Percentiles rank a stretch among this genome's conserved stretches.
Conservation (phyloP, 176 grass and related monocot species). For the Aegilops longissima region DNA sequence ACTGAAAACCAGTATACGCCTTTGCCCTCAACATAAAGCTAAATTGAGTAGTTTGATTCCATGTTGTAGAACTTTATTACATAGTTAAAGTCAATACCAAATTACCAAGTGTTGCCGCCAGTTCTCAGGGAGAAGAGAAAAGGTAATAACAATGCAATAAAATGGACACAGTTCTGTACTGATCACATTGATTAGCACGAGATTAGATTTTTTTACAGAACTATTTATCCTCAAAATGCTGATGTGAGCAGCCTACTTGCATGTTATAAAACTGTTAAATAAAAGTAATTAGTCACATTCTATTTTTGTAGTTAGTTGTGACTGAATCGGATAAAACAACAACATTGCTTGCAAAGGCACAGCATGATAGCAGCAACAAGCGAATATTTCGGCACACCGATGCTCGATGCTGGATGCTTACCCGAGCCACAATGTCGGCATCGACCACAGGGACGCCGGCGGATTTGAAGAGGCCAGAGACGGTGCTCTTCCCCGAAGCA, state of each 20-base stretch:
- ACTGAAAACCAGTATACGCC: not conserved
- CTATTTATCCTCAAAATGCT: not conserved
- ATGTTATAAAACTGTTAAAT: not conserved
- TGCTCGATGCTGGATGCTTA: slow-evolving; percentile 3
- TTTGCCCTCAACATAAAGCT: not conserved
- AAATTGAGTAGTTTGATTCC: not conserved
- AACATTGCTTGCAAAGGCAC: not conserved
- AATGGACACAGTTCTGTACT: not conserved
- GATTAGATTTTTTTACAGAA: not conserved
- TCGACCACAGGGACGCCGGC: slow-evolving; percentile 71
- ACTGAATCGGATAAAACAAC: not conserved
- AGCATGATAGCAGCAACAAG: not conserved
- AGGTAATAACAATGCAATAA: not conserved
- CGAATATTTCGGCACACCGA: not conserved
- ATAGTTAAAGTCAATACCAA: not conserved
- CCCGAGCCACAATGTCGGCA: slow-evolving; percentile 72
- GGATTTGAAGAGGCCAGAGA: slow-evolving; percentile 80
- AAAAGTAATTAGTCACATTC: not conserved
- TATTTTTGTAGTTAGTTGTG: too few species aligned
- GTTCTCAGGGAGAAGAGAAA: not conserved
- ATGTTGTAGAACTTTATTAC: not conserved
- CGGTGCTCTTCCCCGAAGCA: slow-evolving; percentile 79
- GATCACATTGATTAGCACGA: not conserved
- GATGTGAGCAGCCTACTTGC: not conserved
- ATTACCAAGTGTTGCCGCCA: not conserved